Evolutionary conservation across 2,329 filamentous ascomycete genomes (phyloP).

Genomic region (Arthrobotrys megalospora): DNA sequence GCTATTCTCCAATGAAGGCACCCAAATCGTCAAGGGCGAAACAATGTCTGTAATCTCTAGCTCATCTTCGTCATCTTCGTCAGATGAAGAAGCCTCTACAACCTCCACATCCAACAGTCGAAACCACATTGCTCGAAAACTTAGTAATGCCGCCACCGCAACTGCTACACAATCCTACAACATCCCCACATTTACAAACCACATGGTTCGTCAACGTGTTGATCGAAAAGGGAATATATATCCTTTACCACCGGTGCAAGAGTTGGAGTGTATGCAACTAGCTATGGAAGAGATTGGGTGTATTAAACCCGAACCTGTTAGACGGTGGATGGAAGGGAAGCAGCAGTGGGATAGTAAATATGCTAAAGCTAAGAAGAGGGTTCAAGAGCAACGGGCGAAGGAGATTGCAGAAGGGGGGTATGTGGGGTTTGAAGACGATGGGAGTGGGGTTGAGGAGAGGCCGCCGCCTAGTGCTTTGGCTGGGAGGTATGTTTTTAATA

Average conservation of each 20-base stretch:
- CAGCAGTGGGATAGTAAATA: conserved; percentile 81
- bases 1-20: conserved; percentile 44
- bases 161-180: conserved; percentile 13
- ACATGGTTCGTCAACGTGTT: conserved; percentile 94
- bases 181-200: conserved; percentile 74
- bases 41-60: conserved; percentile 47
- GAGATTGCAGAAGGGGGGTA: conserved; percentile 76
- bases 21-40: conserved; percentile 37
- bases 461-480: conserved; percentile 89
- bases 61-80: conserved; percentile 36
- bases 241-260: conserved; percentile 75
- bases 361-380: conserved; percentile 75
- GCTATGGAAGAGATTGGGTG: conserved; percentile 79
- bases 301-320: conserved; percentile 83
- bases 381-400: conserved; percentile 81
- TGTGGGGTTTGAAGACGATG: conserved; percentile 55
- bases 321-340: conserved; percentile 86
- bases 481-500: conserved; percentile 70
- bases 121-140: conserved; percentile 35
- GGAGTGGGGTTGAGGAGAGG: conserved; percentile 73
- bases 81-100: neutral
- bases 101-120: neutral
- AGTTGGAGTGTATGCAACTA: conserved; percentile 78
- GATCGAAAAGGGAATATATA: conserved; percentile 82
- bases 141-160: conserved; percentile 5